These are phyloP conservation scores for Sugiyamaella japonica DNA, from an alignment of 1,139 yeast species.

Conservation along the genomic window DNA sequence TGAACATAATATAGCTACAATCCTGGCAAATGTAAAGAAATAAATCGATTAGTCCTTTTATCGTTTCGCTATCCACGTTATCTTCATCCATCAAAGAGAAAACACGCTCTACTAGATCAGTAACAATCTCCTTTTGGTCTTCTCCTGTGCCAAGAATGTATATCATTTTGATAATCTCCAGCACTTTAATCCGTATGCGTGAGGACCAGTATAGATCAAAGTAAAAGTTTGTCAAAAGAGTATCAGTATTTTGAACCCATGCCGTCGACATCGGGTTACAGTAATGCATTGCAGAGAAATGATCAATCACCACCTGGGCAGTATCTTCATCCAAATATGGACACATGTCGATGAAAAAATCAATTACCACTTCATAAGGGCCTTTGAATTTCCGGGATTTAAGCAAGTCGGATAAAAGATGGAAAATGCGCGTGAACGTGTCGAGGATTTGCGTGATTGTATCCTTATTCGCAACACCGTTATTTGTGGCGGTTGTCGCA, in stretches of 20 bases:
- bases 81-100: conserved; percentile 27
- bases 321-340: conserved; percentile 43
- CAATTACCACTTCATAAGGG: conserved; percentile 49
- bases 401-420: conserved; percentile 25
- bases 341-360: conserved; percentile 47
- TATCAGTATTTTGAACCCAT: conserved; percentile 54
- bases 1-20: conserved; percentile 22
- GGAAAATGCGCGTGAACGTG: conserved; percentile 25
- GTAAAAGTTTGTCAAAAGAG: conserved; percentile 52
- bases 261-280: conserved; percentile 56
- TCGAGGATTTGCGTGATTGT: conserved; percentile 23
- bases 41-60: conserved; percentile 41
- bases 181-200: conserved; percentile 45
- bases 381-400: conserved; percentile 41
- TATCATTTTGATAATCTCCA: conserved; percentile 49
- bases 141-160: conserved; percentile 33
- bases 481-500: conserved; percentile 3
- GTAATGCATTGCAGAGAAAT: conserved; percentile 51
- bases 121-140: conserved; percentile 24
- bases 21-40: conserved; percentile 25
- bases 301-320: conserved; percentile 47
- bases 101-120: conserved; percentile 25
- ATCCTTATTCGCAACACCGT: conserved; percentile 14
- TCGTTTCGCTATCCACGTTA: conserved; percentile 40
- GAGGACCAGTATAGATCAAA: conserved; percentile 37